A percentile compares a stretch with the other conserved stretches of the same genome.
phyloP scores from a whole-genome alignment of 495 filamentous ascomycete genomes.

The Aspergillus bertholletiae region DNA sequence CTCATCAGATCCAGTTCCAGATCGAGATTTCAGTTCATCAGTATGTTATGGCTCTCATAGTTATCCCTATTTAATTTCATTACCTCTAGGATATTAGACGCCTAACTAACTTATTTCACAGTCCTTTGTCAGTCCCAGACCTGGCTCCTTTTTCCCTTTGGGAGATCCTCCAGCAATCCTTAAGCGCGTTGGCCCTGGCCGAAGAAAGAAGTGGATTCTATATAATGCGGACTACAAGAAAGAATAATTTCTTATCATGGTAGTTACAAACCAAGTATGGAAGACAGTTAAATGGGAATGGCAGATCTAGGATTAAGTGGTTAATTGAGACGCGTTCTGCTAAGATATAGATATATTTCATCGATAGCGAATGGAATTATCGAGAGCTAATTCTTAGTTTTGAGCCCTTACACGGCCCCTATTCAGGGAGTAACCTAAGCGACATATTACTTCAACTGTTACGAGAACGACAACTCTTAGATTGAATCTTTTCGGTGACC shows the following conservation, averaged over 20 bases:
- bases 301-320: neutral
- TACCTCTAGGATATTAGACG: neutral
- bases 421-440: constrained; percentile 12
- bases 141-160: neutral
- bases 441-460: constrained; percentile 9
- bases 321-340: neutral
- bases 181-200: neutral
- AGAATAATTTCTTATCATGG: neutral
- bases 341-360: constrained; percentile 9
- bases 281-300: neutral
- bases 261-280: neutral
- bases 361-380: constrained; percentile 19
- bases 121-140: neutral
- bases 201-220: neutral
- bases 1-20: too few species aligned
- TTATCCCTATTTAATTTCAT: neutral
- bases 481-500: constrained; percentile 14
- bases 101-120: neutral
- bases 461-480: constrained; percentile 5
- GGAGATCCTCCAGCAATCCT: neutral
- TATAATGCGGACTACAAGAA: neutral
- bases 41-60: neutral
- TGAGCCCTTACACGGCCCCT: constrained; percentile 7
- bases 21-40: neutral
- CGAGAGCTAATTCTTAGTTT: constrained; percentile 20